Evolutionary conservation across 2,329 filamentous ascomycete species (phyloP), one percentile per base, ranked within the genome.

Genomic region (Aureobasidium mangrovei): DNA sequence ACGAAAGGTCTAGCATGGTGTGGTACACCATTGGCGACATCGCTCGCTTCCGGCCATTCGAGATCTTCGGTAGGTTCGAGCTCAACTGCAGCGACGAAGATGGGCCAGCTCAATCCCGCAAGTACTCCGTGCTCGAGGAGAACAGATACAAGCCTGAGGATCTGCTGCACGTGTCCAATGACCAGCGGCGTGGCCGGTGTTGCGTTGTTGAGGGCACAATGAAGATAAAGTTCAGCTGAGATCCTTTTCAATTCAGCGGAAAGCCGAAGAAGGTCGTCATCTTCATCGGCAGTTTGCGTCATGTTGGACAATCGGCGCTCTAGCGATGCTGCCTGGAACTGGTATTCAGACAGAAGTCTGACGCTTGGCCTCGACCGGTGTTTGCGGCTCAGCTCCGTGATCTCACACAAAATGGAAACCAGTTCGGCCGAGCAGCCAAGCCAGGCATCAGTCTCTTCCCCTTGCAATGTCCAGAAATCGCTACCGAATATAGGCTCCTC

Each of bases 401-500:
- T 74, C 0, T 67, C 66, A n/a, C 71, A 75, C 4, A 77, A 60
- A 3, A 77, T 70, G 1, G 70, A 69, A 3, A 74, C 73, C 33
- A 77, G 62, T 18, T 71, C 69, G 0, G 75, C 72, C 41, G 73
- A 76, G 46, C 74, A 77, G 0, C 74, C 74, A 64, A 77, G 74
- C 75, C 74, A 77, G 0, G 67, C 60, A 54, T 74, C 69, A 38
- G 73, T 70, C 0, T 66, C 64, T 27, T 68, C 65, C 35, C 70
- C 67, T 35, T 67, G 61, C 4, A 67, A 62, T 27, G 63, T 61
- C 75, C 75, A 77, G 55, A 76, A 77, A 47, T 77, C 73, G 31
- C 64, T 66, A 2, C 73, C 74, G 43, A 77, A 77, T 0, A 74
- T 62, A 0, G 73, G 70, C 7, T 72, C 69, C 8, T 75, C 71